Percentiles rank a stretch among this genome's conserved stretches.
These are phyloP conservation scores for Scytalidium lignicola DNA, from an alignment of 2,329 filamentous ascomycete genomes.

Conservation along the genomic window DNA sequence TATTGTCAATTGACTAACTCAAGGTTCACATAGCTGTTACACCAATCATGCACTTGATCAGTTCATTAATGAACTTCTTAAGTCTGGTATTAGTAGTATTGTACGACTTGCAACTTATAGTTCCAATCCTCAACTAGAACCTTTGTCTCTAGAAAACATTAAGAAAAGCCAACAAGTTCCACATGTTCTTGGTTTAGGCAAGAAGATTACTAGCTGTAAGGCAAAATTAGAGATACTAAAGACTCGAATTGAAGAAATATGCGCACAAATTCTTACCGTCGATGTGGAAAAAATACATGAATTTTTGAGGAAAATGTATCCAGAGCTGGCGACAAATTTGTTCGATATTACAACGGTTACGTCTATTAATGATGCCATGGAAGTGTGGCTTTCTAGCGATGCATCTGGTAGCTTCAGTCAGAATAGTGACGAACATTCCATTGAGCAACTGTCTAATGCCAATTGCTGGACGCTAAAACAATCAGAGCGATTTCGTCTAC, in stretches of 20 bases:
- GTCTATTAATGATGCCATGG: constrained; percentile 1
- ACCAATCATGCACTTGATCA: constrained; percentile 28
- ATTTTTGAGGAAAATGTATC: constrained; percentile 1
- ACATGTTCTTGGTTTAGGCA: neutral
- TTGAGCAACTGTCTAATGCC: neutral
- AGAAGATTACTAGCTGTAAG: neutral
- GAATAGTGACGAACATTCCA: neutral
- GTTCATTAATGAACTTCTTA: constrained; percentile 44
- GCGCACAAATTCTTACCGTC: neutral
- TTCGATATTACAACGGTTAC: neutral
- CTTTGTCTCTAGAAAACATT: constrained; percentile 6
- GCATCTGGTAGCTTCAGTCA: constrained; percentile 1
- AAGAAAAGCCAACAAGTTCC: neutral
- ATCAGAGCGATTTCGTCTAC: constrained; percentile 1
- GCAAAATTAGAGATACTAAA: neutral
- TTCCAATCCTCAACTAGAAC: constrained; percentile 36
- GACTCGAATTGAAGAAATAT: neutral
- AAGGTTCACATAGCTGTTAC: constrained; percentile 20
- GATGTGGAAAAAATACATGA: neutral
- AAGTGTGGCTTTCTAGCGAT: constrained; percentile 1
- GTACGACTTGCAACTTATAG: constrained; percentile 46
- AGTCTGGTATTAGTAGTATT: constrained; percentile 37
- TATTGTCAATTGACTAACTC: too few species aligned
- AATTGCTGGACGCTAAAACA: constrained; percentile 1
- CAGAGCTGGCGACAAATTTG: neutral